Base-by-base conservation (phyloP, 108 stramenopile species). In the Cyclostephanos invisitatus region DNA sequence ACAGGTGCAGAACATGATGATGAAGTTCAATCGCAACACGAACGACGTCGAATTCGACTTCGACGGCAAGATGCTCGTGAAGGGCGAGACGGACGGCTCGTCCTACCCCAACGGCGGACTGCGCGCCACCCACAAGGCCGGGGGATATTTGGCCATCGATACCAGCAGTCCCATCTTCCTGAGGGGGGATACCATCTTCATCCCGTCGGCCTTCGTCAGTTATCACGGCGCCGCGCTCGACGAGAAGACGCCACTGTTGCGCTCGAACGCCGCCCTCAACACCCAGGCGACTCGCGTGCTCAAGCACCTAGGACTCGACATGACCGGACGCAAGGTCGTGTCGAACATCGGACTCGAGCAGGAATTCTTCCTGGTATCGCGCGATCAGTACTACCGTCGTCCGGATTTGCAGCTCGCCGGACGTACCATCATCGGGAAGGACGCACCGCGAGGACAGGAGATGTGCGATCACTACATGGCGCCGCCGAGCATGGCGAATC, bases 391-490 rank as follows among this genome's bases (percentile, higher is more conserved):
- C 84, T 90, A 92, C 85, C 77, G 84, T 17, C 92, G 97, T 48
- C 96, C 94, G 29, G 97, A 98, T 78, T 82, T 98, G 64, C 94
- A 94, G 78, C 38, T 95, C 64, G 84, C 95, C 44, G 97, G 97
- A 54, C 91, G 97, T 67, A 97, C 97, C 71, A 77, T 98, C 64
- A 95, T 96, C 57, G 97, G 97, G 64, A 90, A 84, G 83, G 77
- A 91, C 63, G 95, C 97, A 37, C 90, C 97, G 8, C 91, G 96
- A 74, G 93, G 93, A 80, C 96, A 97, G 81, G 94, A 97, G 82
- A 96, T 94, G 89, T 94, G 91, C 73, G 91, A 93, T 81, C 93
- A 97, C 81, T 97, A 97, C 90, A 94, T 97, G 90, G 96, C 93
- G 9, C 87, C 95, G 57, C 88, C 89, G 42, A 90, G 86, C 62